Conservation (phyloP, 257 asterid genomes). For the Nicotiana noctiflora region DNA sequence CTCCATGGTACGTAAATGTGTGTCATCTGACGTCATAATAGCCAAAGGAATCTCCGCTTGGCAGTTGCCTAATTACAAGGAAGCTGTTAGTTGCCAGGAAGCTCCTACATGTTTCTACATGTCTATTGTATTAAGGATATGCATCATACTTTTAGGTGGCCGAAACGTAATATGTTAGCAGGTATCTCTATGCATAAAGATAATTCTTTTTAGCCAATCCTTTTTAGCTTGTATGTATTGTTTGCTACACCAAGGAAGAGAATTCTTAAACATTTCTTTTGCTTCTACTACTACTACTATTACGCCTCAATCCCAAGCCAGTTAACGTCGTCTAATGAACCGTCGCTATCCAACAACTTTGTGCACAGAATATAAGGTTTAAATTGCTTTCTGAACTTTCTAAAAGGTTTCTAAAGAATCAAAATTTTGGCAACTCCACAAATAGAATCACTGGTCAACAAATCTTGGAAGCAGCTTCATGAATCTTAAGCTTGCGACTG, state of each 20-base stretch:
- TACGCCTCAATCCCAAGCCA: not conserved
- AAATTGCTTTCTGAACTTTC: not conserved
- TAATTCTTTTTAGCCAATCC: not conserved
- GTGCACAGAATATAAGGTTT: not conserved
- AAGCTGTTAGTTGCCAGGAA: not conserved
- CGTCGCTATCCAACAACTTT: not conserved
- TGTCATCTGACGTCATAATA: slow-evolving; percentile 98
- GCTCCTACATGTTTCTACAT: not conserved
- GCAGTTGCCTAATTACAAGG: slow-evolving; percentile 45
- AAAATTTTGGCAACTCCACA: not conserved
- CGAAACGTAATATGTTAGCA: not conserved
- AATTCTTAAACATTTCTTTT: not conserved
- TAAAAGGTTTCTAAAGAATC: not conserved
- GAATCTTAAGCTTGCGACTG: not conserved
- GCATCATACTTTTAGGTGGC: not conserved
- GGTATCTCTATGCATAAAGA: not conserved
- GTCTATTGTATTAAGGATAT: not conserved
- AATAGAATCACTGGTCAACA: not conserved
- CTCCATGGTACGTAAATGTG: slow-evolving; percentile 65
- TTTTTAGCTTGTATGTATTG: not conserved
- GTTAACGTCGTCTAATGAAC: not conserved
- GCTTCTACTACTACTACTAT: not conserved
- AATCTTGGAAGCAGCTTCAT: not conserved
- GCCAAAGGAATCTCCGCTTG: slow-evolving; percentile 74
- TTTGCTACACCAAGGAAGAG: not conserved